phyloP scores from a whole-genome alignment of 2,329 filamentous ascomycete genomes.

The Zymoseptoria ardabiliae region DNA sequence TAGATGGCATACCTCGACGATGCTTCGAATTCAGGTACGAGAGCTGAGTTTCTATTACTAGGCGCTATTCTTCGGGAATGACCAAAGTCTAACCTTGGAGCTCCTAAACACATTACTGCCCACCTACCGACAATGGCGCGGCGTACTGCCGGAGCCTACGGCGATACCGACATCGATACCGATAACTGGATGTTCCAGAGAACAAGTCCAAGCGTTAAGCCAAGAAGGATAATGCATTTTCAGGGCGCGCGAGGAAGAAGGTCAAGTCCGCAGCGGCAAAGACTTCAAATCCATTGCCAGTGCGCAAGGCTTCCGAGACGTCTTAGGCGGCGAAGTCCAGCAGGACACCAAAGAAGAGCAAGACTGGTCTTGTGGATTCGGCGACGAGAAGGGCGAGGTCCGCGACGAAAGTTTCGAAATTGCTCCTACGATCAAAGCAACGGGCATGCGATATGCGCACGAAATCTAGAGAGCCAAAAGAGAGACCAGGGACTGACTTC shows the following conservation, averaged over 20 bases:
- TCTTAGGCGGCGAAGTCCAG: constrained; percentile 29
- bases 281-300: constrained; percentile 20
- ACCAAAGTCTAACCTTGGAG: too few species aligned
- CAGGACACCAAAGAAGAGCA: constrained; percentile 35
- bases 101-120: too few species aligned
- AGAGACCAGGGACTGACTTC: constrained; percentile 20
- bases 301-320: constrained; percentile 28
- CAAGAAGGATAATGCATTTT: constrained; percentile 17
- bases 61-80: too few species aligned
- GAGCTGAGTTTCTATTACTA: too few species aligned
- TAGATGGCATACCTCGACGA: constrained; percentile 31
- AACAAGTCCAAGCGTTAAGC: constrained; percentile 49
- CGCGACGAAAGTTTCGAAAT: too few species aligned
- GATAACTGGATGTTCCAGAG: too few species aligned
- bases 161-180: too few species aligned
- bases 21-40: too few species aligned
- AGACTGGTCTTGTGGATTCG: constrained; percentile 26
- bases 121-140: too few species aligned
- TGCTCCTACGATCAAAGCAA: too few species aligned
- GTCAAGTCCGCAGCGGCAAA: constrained; percentile 15
- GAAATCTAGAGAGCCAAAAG: constrained; percentile 18
- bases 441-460: constrained; percentile 24
- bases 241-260: constrained; percentile 23
- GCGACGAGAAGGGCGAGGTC: constrained; percentile 21
- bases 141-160: too few species aligned